Base-by-base conservation (phyloP, 371 early-diverging fungal genomes). In the Actinomortierella ambigua region DNA sequence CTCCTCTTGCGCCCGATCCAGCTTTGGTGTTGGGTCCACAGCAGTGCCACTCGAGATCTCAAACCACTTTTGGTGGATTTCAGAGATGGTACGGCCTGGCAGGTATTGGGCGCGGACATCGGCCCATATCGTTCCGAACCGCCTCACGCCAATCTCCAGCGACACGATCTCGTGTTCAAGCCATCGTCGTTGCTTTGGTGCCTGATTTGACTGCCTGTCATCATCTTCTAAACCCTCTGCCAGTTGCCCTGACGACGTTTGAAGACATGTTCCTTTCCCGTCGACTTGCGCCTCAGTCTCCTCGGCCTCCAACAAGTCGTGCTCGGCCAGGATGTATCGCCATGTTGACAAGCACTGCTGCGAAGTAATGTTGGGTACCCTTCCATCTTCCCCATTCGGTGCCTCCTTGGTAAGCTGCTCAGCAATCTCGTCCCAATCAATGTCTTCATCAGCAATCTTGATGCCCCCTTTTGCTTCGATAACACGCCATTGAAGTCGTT, bases 81-180 rank as follows among this genome's bases (percentile, higher is more conserved):
- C 73, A 1, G 73, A 62, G 4, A 63, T 49, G 39, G 55, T 50
- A 1, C 50, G 49, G 20, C 58, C 61, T 24, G 73, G 73, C 20
- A 71, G 26, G 52, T 59, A 71, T 50, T 71, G 73, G 1, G 73
- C 73, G 0, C 73, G 62, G 27, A 71, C 49, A n/a, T 65, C 66
- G 0, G 66, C 65, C 73, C 73, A 71, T 7, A 34, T 27, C 1
- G 48, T 71, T 4, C 73, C 73, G 43, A 26, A 53, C 18, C 51
- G 54, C 8, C 73, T 59, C 44, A 71, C 65, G 5, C 73, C 73
- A 44, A 62, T 59, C 41, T 62, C 57, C 47, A 71, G 20, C 23
- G 61, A 24, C 53, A 42, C 24, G 6, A 71, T 24, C 17, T 71
- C 71, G 22, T 55, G 57, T 14, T 71, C 66, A 7, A 62, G 42